These are phyloP conservation scores for Mycena metata DNA, from an alignment of 768 basidiomycete species.

Conservation along the genomic window DNA sequence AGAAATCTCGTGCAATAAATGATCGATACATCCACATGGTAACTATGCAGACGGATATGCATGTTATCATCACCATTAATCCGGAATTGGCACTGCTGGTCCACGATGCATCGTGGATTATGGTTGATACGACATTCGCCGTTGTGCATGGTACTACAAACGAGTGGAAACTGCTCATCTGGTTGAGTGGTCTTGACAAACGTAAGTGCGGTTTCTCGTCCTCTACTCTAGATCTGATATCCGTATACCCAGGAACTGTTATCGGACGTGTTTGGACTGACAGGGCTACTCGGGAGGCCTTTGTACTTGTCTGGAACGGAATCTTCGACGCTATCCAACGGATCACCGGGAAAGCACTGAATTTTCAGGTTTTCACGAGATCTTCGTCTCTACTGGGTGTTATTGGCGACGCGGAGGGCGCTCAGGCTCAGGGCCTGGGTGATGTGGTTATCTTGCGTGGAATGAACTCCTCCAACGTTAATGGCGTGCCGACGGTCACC, in stretches of 20 bases:
- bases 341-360: background rate
- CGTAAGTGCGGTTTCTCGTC: background rate
- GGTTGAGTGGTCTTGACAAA: conserved; percentile 13
- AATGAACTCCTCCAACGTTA: background rate
- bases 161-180: conserved; percentile 27
- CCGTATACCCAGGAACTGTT: background rate
- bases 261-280: conserved; percentile 10
- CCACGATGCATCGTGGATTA: conserved; percentile 1
- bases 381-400: background rate
- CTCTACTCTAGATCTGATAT: background rate
- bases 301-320: conserved; percentile 14
- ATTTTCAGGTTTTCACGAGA: background rate
- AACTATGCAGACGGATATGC: background rate
- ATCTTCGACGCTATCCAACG: background rate
- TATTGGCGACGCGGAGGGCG: conserved; percentile 14
- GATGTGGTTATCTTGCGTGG: conserved; percentile 15
- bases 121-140: conserved; percentile 30
- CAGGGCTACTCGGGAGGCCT: background rate
- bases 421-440: conserved; percentile 15
- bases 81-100: no score
- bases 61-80: no score
- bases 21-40: conserved; percentile 4
- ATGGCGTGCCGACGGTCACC: background rate
- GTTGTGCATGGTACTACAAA: conserved; percentile 16
- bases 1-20: background rate